Evolutionary conservation across 257 asterid genomes (phyloP).

Genomic region (Solanum okadae): DNA sequence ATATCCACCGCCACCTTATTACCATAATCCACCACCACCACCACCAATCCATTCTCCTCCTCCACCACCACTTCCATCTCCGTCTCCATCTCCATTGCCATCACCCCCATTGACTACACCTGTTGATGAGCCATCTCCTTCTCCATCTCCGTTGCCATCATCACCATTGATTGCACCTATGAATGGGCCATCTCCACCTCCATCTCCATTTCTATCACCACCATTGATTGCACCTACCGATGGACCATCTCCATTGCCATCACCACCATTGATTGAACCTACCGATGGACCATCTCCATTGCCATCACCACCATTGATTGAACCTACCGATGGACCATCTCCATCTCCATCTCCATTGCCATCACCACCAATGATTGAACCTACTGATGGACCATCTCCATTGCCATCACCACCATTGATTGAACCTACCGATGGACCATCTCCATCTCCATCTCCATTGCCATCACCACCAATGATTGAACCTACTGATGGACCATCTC

Average conservation of each 20-base stretch:
- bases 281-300: neutral
- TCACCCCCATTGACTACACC: too few relatives aligned
- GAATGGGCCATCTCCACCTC: too few relatives aligned
- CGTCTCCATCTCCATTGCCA: too few relatives aligned
- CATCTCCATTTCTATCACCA: neutral
- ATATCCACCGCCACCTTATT: too few relatives aligned
- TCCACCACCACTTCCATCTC: too few relatives aligned
- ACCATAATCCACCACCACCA: too few relatives aligned
- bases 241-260: neutral
- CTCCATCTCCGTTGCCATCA: neutral
- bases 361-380: neutral
- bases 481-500: neutral
- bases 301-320: too few relatives aligned
- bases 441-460: neutral
- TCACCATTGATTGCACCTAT: neutral
- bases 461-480: too few relatives aligned
- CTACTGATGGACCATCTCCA: neutral
- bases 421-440: neutral
- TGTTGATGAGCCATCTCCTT: too few relatives aligned
- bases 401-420: neutral
- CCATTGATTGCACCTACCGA: neutral
- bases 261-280: neutral
- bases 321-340: neutral
- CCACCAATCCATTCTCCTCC: too few relatives aligned
- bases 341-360: neutral